Evolutionary conservation across 2,329 filamentous ascomycete species (phyloP).

Genomic region (Cyphellophora attinorum): DNA sequence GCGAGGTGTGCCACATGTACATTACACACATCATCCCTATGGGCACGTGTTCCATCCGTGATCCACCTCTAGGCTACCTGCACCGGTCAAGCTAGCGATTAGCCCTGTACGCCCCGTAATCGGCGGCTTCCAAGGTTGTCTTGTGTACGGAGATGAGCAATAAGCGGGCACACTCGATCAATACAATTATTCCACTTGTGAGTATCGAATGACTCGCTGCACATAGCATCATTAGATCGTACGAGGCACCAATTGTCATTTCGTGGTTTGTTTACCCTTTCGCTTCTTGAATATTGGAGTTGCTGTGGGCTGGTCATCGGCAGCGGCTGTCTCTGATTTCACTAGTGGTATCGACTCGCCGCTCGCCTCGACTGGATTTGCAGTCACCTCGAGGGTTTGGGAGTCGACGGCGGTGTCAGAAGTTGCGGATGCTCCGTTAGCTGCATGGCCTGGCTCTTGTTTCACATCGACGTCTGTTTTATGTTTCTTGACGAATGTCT

Average conservation of each 20-base stretch:
- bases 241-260: neutral
- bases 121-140: too few relatives aligned
- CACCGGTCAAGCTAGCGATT: too few relatives aligned
- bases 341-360: neutral
- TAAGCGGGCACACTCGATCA: too few relatives aligned
- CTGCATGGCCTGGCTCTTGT: neutral
- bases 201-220: too few relatives aligned
- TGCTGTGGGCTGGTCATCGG: conserved; percentile 10
- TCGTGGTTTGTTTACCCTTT: conserved; percentile 34
- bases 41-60: too few relatives aligned
- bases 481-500: conserved; percentile 27
- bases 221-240: too few relatives aligned
- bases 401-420: neutral
- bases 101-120: too few relatives aligned
- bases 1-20: too few relatives aligned
- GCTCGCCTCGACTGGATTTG: neutral
- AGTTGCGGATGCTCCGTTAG: neutral
- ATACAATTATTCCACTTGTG: too few relatives aligned
- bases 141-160: too few relatives aligned
- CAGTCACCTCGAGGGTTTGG: neutral
- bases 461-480: conserved; percentile 15
- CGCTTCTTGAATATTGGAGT: conserved; percentile 38
- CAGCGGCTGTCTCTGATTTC: neutral
- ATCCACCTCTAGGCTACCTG: too few relatives aligned
- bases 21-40: too few relatives aligned